These are phyloP conservation scores for Epichloe festucae DNA, from an alignment of 2,329 filamentous ascomycete species.

Conservation along the genomic window DNA sequence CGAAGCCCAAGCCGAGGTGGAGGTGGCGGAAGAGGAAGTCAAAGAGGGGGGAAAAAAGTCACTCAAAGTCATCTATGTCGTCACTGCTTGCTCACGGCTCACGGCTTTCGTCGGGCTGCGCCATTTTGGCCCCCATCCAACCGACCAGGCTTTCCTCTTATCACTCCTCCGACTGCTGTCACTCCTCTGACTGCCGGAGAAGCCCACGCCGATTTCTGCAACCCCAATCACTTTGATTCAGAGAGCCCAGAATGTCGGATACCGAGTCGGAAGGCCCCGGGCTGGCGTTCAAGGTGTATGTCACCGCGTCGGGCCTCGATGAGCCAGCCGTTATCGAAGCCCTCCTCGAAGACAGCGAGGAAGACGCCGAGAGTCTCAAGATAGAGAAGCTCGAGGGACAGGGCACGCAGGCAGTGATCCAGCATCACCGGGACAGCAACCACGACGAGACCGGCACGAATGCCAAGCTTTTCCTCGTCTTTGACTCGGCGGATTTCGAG, in stretches of 20 bases:
- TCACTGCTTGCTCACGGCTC: not conserved
- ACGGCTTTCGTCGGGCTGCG: not conserved
- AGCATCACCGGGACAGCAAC: not conserved
- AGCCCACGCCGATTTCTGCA: too few relatives aligned
- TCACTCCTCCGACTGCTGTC: not conserved
- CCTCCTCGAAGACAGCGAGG: not conserved
- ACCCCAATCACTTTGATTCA: too few relatives aligned
- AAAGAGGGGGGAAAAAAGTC: too few relatives aligned
- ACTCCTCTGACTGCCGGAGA: not conserved
- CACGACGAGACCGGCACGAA: not conserved
- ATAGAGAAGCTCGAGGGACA: not conserved
- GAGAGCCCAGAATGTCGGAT: not conserved
- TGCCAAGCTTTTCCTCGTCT: not conserved
- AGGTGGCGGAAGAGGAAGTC: not conserved
- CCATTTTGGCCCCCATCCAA: not conserved
- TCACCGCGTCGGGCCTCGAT: not conserved
- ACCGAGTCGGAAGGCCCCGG: not conserved
- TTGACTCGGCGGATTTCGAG: conserved; percentile 1
- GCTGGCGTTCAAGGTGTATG: not conserved
- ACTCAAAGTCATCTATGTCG: not conserved
- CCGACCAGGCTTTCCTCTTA: not conserved
- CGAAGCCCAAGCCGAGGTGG: not conserved
- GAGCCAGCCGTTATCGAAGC: not conserved
- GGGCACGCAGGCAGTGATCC: not conserved
- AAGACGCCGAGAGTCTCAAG: not conserved